Percentiles rank a stretch among this genome's conserved stretches.
phyloP scores from a whole-genome alignment of 352 stramenopile genomes.

The Aphanomyces stellatus region DNA sequence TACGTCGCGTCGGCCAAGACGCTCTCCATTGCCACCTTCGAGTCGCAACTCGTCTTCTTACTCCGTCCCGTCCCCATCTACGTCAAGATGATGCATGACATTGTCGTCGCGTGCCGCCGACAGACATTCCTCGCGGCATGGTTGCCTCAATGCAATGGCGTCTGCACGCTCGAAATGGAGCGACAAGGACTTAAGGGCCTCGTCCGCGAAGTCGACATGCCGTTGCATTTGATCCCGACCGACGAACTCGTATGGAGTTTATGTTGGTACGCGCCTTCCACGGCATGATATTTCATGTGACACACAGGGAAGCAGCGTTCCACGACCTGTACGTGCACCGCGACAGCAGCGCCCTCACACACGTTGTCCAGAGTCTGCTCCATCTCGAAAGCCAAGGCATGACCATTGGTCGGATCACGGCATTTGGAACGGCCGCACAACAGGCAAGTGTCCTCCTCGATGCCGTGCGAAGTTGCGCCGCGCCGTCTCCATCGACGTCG shows the following conservation, averaged over 20 bases:
- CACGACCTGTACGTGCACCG: conserved; percentile 61
- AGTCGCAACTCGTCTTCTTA: conserved; percentile 45
- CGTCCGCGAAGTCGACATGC: conserved; percentile 42
- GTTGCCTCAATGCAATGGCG: conserved; percentile 44
- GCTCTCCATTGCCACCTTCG: conserved; percentile 23
- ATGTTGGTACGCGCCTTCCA: conserved; percentile 27
- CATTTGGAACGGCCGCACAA: conserved; percentile 24
- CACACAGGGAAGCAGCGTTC: conserved; percentile 39
- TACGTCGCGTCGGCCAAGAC: conserved; percentile 33
- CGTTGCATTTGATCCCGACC: conserved; percentile 48
- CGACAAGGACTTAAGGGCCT: conserved; percentile 50
- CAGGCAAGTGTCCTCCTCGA: neutral
- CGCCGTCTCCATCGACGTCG: neutral
- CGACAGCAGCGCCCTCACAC: conserved; percentile 44
- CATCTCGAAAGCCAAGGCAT: conserved; percentile 28
- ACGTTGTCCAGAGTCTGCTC: conserved; percentile 60
- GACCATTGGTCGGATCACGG: conserved; percentile 26
- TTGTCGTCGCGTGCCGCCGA: conserved; percentile 26
- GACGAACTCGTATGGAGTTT: conserved; percentile 46
- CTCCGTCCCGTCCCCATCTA: conserved; percentile 39
- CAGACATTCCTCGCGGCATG: conserved; percentile 42
- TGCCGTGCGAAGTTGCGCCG: neutral
- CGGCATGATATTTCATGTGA: neutral
- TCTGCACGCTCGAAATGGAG: conserved; percentile 66
- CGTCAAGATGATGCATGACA: conserved; percentile 43